Evolutionary conservation across 2,329 filamentous ascomycete genomes (phyloP), one percentile per base, ranked within the genome.

Genomic region (Harringtonia lauricola): DNA sequence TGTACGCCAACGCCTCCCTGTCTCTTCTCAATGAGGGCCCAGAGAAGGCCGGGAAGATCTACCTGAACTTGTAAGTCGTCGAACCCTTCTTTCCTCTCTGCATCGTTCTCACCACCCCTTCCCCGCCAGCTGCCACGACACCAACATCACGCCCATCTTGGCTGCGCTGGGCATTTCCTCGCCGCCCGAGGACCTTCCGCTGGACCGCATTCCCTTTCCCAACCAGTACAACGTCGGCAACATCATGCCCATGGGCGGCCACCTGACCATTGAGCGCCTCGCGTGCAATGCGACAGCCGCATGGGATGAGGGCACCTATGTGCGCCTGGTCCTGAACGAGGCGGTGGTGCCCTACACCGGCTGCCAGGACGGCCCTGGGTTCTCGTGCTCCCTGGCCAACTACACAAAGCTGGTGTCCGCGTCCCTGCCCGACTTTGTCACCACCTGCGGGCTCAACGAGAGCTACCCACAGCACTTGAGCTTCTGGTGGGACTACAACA

Each of bases 221-320:
- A 49, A 47, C 43, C 21, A 24, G 2, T 49, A 49, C 39, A 40
- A 36, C 41, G 33, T 39, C 2, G 36, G 26, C 39, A 35, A 70
- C 42, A 73, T 76, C 39, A 68, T 73, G 2, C 70, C 74, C 1
- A 83, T 83, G 78, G 66, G 79, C 12, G 80, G 79, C 2, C 82
- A 79, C 3, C 68, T 83, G 18, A 70, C 74, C 0, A 78, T 83
- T 48, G 80, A 83, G 58, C 67, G 75, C 13, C 59, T 83, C 44
- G 72, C 65, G 47, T 83, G 79, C 54, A 49, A 49, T 35, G 39
- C 41, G 19, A 49, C 47, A 1, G 43, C 37, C 24, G 19, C 18
- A 4, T 35, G 39, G 3, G 21, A n/a, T 6, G 34, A 31, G 8
- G 45, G 30, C 33, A 64, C 59, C 17, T 78, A 70, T 45, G 56